Conservation (phyloP, 805 yeast genomes). For the Scheffersomyces spartinae region DNA sequence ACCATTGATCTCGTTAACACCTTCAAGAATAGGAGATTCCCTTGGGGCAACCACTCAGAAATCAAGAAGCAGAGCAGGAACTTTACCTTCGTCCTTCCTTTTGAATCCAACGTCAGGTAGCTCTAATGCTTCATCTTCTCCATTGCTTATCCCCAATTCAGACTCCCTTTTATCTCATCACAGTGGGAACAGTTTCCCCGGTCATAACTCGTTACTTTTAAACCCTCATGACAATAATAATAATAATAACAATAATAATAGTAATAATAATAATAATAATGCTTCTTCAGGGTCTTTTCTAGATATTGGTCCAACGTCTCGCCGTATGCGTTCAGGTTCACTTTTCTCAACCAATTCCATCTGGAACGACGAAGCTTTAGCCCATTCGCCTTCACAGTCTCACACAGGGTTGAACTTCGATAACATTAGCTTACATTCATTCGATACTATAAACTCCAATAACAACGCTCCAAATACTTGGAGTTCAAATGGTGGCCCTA, state of each 20-base stretch:
- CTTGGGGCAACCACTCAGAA: slow-evolving; percentile 14
- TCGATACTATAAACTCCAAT: background rate
- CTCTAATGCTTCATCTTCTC: slow-evolving; percentile 8
- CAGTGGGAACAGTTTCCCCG: slow-evolving; percentile 7
- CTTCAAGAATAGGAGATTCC: slow-evolving; percentile 17
- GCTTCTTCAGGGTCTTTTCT: slow-evolving; percentile 1
- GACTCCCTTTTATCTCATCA: slow-evolving; percentile 8
- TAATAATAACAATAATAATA: background rate
- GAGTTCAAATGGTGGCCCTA: slow-evolving; percentile 2
- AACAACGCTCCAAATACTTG: background rate
- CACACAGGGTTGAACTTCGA: slow-evolving; percentile 7
- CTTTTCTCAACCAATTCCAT: slow-evolving; percentile 39
- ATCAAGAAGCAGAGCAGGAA: slow-evolving; percentile 66
- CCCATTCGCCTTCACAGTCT: slow-evolving; percentile 7
- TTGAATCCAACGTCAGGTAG: slow-evolving; percentile 1
- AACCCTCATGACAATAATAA: background rate
- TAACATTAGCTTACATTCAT: slow-evolving; percentile 8
- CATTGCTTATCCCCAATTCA: slow-evolving; percentile 3
- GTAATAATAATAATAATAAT: slow-evolving; percentile 1
- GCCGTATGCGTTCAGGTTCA: slow-evolving; percentile 46
- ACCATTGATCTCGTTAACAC: slow-evolving; percentile 19
- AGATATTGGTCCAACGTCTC: slow-evolving; percentile 5
- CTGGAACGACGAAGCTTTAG: slow-evolving; percentile 40
- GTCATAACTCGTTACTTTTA: background rate
- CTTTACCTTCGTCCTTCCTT: slow-evolving; percentile 43